These are phyloP conservation scores for Fusarium chuoi DNA, from an alignment of 2,329 filamentous ascomycete genomes.

Conservation along the genomic window DNA sequence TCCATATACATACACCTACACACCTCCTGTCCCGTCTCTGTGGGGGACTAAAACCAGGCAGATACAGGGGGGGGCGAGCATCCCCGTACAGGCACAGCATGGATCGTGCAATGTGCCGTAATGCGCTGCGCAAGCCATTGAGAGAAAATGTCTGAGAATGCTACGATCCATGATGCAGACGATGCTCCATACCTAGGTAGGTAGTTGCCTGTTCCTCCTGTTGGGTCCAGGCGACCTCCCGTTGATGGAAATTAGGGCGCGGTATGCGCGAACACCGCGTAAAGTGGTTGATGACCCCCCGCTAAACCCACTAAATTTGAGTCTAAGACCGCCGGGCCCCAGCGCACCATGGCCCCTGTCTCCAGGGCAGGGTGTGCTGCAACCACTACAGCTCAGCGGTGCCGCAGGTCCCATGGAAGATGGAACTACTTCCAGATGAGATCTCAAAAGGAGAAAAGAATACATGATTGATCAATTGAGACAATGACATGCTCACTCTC, in stretches of 20 bases:
- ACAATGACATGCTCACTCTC: background rate
- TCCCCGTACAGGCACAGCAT: conserved; percentile 35
- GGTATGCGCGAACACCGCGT: conserved; percentile 42
- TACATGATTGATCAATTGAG: conserved; percentile 26
- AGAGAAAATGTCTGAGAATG: conserved; percentile 35
- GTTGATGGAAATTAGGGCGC: conserved; percentile 42
- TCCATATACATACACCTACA: conserved; percentile 7
- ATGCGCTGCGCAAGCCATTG: conserved; percentile 16
- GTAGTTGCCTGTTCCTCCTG: conserved; percentile 48
- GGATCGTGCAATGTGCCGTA: conserved; percentile 7
- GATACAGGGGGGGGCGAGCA: conserved; percentile 31
- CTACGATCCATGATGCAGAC: conserved; percentile 32
- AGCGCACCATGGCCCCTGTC: conserved; percentile 22
- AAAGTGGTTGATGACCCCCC: conserved; percentile 43
- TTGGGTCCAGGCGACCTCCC: conserved; percentile 37
- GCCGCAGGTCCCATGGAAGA: conserved; percentile 34
- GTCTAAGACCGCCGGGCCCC: conserved; percentile 30
- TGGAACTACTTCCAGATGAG: conserved; percentile 21
- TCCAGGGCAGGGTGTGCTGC: conserved; percentile 28
- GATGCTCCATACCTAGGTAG: conserved; percentile 45
- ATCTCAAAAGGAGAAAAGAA: background rate
- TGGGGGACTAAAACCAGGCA: conserved; percentile 34
- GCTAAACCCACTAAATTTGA: conserved; percentile 41
- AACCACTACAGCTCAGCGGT: conserved; percentile 34
- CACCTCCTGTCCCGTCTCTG: conserved; percentile 13